Conservation (phyloP, 2,329 filamentous ascomycete genomes). For the Colletotrichum sp. region DNA sequence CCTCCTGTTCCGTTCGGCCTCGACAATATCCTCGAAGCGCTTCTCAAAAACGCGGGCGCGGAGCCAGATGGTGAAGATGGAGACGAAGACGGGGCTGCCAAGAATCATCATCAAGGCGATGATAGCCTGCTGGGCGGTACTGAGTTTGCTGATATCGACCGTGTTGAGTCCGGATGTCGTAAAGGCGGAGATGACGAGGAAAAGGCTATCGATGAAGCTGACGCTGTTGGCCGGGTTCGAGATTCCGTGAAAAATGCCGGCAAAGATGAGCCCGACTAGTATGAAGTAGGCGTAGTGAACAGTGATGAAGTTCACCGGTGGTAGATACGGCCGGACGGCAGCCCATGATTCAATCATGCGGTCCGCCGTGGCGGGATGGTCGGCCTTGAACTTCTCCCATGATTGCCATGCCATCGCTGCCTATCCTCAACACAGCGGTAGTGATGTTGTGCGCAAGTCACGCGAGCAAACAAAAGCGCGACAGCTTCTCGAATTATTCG, state of each 20-base stretch:
- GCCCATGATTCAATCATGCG: slow-evolving; percentile 3
- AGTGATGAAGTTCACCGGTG: slow-evolving; percentile 64
- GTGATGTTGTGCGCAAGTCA: neutral
- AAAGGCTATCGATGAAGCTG: slow-evolving; percentile 68
- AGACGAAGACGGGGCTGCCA: slow-evolving; percentile 70
- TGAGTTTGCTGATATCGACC: slow-evolving; percentile 66
- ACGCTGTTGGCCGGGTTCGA: slow-evolving; percentile 58
- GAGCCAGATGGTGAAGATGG: slow-evolving; percentile 65
- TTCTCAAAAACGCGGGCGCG: slow-evolving; percentile 67
- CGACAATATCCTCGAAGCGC: slow-evolving; percentile 60
- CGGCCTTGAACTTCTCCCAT: slow-evolving; percentile 13
- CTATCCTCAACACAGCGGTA: neutral
- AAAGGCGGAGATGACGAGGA: slow-evolving; percentile 70
- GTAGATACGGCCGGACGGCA: slow-evolving; percentile 23
- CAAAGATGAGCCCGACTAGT: slow-evolving; percentile 55
- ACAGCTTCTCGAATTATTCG: neutral
- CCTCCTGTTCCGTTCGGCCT: slow-evolving; percentile 40
- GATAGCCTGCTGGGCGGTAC: slow-evolving; percentile 70
- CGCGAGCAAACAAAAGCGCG: neutral
- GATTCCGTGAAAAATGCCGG: slow-evolving; percentile 66
- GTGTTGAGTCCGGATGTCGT: slow-evolving; percentile 73
- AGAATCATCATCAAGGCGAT: slow-evolving; percentile 70
- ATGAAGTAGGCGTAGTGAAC: slow-evolving; percentile 74
- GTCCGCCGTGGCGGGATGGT: slow-evolving; percentile 4
- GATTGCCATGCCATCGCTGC: neutral